These are phyloP conservation scores for Omphalotus olearius DNA, from an alignment of 1,284 basidiomycete species.

Conservation along the genomic window DNA sequence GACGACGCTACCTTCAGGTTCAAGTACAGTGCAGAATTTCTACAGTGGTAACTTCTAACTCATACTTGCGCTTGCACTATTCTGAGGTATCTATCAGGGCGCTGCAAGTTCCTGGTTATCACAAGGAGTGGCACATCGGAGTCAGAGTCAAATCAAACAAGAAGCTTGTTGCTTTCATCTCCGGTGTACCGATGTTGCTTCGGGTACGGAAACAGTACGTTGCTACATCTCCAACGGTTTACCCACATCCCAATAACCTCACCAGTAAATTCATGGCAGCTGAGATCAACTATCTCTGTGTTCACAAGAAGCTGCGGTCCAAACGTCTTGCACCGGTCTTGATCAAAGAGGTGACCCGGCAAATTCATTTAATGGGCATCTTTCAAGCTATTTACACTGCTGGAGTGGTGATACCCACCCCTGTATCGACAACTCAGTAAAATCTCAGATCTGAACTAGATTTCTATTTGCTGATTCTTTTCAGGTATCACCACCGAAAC, in stretches of 20 bases:
- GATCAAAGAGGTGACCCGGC: constrained; percentile 97
- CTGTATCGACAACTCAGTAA: constrained; percentile 78
- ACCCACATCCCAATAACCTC: constrained; percentile 7
- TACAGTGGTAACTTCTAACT: constrained; percentile 73
- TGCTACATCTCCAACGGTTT: background rate
- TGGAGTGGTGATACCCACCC: constrained; percentile 87
- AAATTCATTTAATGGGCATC: constrained; percentile 84
- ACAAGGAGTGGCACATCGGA: constrained; percentile 93
- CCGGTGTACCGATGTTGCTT: constrained; percentile 86
- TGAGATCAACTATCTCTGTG: constrained; percentile 98
- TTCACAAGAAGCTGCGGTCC: constrained; percentile 96
- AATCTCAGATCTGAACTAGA: constrained; percentile 19
- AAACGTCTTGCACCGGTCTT: constrained; percentile 95
- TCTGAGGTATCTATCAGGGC: constrained; percentile 59
- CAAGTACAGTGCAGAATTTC: constrained; percentile 93
- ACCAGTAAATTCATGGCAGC: constrained; percentile 65
- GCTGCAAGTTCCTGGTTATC: constrained; percentile 89
- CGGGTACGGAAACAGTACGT: constrained; percentile 78
- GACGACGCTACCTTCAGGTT: constrained; percentile 95
- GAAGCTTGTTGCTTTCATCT: constrained; percentile 98
- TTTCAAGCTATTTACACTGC: constrained; percentile 99
- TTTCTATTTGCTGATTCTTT: background rate
- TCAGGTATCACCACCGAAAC: constrained; percentile 89
- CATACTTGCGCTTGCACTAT: background rate
- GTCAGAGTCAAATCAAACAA: constrained; percentile 87